Conservation (phyloP, 2,329 filamentous ascomycete genomes). For the Diplodia sapinea region DNA sequence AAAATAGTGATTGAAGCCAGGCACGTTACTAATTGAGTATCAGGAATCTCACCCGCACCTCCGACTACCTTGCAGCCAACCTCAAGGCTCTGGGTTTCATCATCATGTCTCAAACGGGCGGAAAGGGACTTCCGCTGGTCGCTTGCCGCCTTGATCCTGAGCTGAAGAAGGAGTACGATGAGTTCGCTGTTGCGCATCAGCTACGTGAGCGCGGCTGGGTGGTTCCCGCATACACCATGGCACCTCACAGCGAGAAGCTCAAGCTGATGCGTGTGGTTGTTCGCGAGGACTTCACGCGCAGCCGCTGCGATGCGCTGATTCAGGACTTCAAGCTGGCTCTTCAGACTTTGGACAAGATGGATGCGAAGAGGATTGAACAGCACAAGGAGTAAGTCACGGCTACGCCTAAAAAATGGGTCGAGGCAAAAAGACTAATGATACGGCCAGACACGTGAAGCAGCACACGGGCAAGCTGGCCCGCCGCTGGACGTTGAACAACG, state of each 20-base stretch:
- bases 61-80: constrained; percentile 80
- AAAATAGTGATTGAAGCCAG: neutral
- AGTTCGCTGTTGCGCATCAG: constrained; percentile 72
- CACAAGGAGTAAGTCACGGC: constrained; percentile 64
- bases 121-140: constrained; percentile 83
- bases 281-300: constrained; percentile 86
- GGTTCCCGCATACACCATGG: constrained; percentile 96
- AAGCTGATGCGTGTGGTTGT: constrained; percentile 95
- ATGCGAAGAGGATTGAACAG: constrained; percentile 71
- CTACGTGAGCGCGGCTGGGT: constrained; percentile 89
- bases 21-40: neutral
- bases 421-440: constrained; percentile 29
- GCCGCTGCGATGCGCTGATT: constrained; percentile 78
- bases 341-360: constrained; percentile 73
- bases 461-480: constrained; percentile 35
- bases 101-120: constrained; percentile 82
- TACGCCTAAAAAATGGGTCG: neutral
- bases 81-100: constrained; percentile 79
- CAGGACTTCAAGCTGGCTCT: constrained; percentile 79
- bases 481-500: constrained; percentile 45
- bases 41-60: constrained; percentile 80
- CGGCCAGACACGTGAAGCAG: constrained; percentile 35
- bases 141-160: constrained; percentile 77
- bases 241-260: constrained; percentile 78
- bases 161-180: constrained; percentile 60